phyloP scores from a whole-genome alignment of 495 filamentous ascomycete genomes.

The Astrothelium macrocarpum region DNA sequence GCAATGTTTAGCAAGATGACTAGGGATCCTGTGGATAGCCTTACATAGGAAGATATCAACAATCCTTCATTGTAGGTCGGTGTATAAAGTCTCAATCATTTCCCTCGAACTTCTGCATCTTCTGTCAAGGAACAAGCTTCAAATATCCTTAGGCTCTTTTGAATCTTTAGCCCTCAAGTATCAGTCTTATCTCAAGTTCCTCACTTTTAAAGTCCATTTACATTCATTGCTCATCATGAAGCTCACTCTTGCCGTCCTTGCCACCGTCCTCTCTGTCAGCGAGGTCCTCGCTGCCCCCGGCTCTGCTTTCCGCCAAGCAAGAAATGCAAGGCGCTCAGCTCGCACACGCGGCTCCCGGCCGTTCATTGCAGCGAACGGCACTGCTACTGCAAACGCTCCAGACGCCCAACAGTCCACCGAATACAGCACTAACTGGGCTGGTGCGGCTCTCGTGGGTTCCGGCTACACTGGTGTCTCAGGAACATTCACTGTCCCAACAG shows the following conservation, averaged over 20 bases:
- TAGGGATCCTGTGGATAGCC: neutral
- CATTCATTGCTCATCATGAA: constrained; percentile 1
- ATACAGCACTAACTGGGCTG: constrained; percentile 14
- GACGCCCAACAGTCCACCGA: neutral
- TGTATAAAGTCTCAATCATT: neutral
- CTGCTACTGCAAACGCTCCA: neutral
- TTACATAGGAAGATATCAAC: neutral
- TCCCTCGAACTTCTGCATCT: neutral
- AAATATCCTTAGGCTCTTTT: neutral
- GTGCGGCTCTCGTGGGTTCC: constrained; percentile 11
- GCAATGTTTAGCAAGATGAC: neutral
- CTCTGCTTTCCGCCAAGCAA: neutral
- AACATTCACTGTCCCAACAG: constrained; percentile 16
- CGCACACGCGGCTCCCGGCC: neutral
- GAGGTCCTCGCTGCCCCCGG: neutral
- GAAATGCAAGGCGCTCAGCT: neutral
- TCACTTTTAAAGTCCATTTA: neutral
- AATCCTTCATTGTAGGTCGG: neutral
- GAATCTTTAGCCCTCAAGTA: neutral
- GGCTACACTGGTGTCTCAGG: constrained; percentile 11
- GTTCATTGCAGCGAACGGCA: neutral
- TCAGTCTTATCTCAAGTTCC: neutral
- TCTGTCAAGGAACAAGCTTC: neutral
- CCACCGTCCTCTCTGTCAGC: constrained; percentile 1
- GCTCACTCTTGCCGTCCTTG: neutral